Evolutionary conservation across 495 filamentous ascomycete species (phyloP).

Genomic region (Talaromyces proteolyticus): DNA sequence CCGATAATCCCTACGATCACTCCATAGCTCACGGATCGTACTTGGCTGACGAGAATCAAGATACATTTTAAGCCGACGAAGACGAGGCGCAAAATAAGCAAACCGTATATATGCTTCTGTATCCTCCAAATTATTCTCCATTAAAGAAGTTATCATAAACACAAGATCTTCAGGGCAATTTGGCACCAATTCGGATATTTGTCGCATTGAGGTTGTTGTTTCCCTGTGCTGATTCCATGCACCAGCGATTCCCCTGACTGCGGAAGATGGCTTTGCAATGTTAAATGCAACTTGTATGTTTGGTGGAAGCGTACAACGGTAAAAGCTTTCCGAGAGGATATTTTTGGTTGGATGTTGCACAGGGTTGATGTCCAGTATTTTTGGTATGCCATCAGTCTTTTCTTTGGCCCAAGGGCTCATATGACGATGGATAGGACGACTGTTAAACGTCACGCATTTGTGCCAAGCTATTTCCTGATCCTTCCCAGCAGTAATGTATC

Average conservation of each 20-base stretch:
- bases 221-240: neutral
- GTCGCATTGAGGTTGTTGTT: conserved; percentile 4
- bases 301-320: conserved; percentile 3
- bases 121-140: conserved; percentile 2
- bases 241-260: neutral
- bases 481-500: neutral
- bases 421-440: conserved; percentile 1
- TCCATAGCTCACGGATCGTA: conserved; percentile 5
- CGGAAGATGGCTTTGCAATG: neutral
- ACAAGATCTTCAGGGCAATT: conserved; percentile 2
- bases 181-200: neutral
- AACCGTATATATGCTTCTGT: conserved; percentile 3
- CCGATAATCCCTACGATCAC: conserved; percentile 5
- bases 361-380: conserved; percentile 5
- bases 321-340: conserved; percentile 7
- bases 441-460: conserved; percentile 1
- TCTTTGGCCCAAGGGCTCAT: neutral
- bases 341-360: neutral
- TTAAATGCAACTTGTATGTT: neutral
- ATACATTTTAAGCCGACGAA: conserved; percentile 2
- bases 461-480: neutral
- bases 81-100: conserved; percentile 4
- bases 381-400: neutral
- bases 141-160: conserved; percentile 6
- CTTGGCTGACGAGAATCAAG: conserved; percentile 4